A percentile compares a stretch with the other conserved stretches of the same genome.
These are phyloP conservation scores for Calocera cornea DNA, from an alignment of 768 basidiomycete genomes.

Conservation along the genomic window DNA sequence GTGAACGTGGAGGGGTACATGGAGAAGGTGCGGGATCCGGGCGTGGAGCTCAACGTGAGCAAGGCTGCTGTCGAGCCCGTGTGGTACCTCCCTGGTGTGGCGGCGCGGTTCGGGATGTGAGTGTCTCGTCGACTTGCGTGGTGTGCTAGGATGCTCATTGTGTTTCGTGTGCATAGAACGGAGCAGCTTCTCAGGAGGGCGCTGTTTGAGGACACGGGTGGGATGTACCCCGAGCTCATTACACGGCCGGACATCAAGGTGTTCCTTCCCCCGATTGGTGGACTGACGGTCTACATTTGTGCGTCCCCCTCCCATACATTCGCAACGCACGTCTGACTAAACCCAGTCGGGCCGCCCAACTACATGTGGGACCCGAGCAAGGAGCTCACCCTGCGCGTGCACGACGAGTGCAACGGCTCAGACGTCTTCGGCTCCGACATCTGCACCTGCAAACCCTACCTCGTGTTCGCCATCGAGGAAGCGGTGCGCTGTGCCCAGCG, in stretches of 20 bases:
- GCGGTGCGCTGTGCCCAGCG: constrained; percentile 70
- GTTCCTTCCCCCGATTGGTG: constrained; percentile 90
- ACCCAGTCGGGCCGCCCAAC: constrained; percentile 65
- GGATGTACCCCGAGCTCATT: constrained; percentile 91
- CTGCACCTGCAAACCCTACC: constrained; percentile 86
- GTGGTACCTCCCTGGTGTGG: constrained; percentile 89
- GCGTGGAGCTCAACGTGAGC: constrained; percentile 75
- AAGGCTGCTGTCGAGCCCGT: constrained; percentile 96
- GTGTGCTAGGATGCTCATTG: background rate
- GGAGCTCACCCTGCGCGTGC: constrained; percentile 75
- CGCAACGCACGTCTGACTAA: background rate
- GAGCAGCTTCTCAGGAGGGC: constrained; percentile 78
- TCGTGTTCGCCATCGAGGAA: constrained; percentile 85
- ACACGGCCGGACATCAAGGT: constrained; percentile 92
- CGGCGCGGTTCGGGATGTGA: constrained; percentile 84
- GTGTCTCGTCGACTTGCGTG: constrained; percentile 20
- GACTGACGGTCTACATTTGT: constrained; percentile 86
- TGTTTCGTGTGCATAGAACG: constrained; percentile 34
- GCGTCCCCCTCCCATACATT: constrained; percentile 15
- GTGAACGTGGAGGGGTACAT: constrained; percentile 24
- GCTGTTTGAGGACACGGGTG: constrained; percentile 90
- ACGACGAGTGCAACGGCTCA: constrained; percentile 94
- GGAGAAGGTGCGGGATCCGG: constrained; percentile 32
- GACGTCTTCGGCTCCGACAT: constrained; percentile 87
- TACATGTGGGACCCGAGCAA: constrained; percentile 62